Percentiles rank a stretch among this genome's conserved stretches.
Evolutionary conservation across 306 rosid genomes (phyloP).

Genomic region (Ormosia semicastrata): DNA sequence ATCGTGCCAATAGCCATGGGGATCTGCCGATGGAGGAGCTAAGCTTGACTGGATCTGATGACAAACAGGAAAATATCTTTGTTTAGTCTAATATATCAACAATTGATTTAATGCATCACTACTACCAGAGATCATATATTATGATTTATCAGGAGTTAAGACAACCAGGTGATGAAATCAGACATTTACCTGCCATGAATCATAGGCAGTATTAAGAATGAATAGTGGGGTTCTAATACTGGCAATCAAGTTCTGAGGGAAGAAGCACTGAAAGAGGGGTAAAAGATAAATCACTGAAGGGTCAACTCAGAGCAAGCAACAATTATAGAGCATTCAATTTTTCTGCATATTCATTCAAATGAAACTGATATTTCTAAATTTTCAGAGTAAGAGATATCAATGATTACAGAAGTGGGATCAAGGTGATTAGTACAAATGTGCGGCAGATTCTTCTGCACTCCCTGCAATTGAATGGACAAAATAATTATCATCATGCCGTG

Average conservation of each 20-base stretch:
- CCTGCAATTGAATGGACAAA: conserved; percentile 49
- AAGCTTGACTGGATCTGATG: conserved; percentile 81
- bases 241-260: conserved; percentile 81
- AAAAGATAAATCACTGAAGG: not conserved
- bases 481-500: not conserved
- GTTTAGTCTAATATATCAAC: not conserved
- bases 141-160: conserved; percentile 1
- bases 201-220: conserved; percentile 87
- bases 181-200: conserved; percentile 85
- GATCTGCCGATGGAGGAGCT: conserved; percentile 83
- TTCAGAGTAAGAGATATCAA: conserved; percentile 5
- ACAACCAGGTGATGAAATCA: not conserved
- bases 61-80: conserved; percentile 11
- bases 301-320: conserved; percentile 19
- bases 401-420: conserved; percentile 79
- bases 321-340: not conserved
- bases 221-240: conserved; percentile 73
- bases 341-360: conserved; percentile 20
- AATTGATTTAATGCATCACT: not conserved
- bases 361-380: conserved; percentile 8
- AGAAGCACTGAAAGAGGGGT: conserved; percentile 70
- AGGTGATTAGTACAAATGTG: conserved; percentile 61
- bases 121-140: not conserved
- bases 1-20: conserved; percentile 70
- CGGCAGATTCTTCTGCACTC: conserved; percentile 58